Evolutionary conservation across 148 eudicot species (phyloP), one percentile per base, ranked within the genome.

Genomic region (Heliosperma pusillum): DNA sequence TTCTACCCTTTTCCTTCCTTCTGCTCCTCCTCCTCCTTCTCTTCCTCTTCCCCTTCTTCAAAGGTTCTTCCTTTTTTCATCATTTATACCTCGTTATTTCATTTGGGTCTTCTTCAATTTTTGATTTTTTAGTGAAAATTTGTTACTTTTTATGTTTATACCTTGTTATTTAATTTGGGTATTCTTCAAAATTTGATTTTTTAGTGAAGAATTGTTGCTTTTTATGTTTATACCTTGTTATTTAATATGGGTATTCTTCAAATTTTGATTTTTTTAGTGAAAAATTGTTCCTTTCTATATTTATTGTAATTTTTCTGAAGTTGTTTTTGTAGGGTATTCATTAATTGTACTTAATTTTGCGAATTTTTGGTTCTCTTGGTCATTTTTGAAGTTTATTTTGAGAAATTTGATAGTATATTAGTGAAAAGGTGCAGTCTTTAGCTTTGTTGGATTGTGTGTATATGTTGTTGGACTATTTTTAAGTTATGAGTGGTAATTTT

Each of bases 1-100:
- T 29, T 76, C 83, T 19, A 33, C 53, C 68, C 71, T 83, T 44
- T 59, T 26, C 75, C 1, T 59, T n/a, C 62, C 66, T 68, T 19
- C 80, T 50, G 40, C 74, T 44, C 33, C 79, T 17, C 73, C 74
- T 62, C 58, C 21, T n/a, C 55, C 74, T 30, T 21, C 79, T 12
- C 63, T 71, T 68, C 58, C 77, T n/a, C 30, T 42, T 10, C 45
- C 5, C 45, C 45, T 77, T 26, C 9, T 68, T 67, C 82, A 52
- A 27, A 80, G 74, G 78, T 69, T 72, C 19, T 45, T 65, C 65
- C 58, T 22, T 2, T 10, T 12, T 2, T 5, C 53, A 3, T 36
- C 13, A 15, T 27, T 15, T 53, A 19, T 61, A 33, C 1, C 4
- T 16, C 9, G 47, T 30, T 47, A 12, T 9, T 30, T 20, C 24